phyloP scores from a whole-genome alignment of 1,284 basidiomycete genomes.

The Schizophyllum amplum region DNA sequence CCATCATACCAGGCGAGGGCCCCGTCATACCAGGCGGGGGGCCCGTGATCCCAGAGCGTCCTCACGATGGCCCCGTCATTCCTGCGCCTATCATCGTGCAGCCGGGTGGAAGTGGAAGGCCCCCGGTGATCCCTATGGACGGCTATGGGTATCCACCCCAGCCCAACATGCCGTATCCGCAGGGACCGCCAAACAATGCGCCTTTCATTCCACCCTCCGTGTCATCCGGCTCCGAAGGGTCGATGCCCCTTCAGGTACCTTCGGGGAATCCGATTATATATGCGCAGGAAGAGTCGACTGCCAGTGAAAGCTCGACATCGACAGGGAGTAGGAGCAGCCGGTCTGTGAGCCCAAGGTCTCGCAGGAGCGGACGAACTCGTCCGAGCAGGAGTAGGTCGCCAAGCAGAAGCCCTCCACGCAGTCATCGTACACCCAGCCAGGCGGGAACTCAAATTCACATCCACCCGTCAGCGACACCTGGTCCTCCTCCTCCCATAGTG shows the following conservation, averaged over 20 bases:
- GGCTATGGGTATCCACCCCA: background rate
- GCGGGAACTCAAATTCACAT: background rate
- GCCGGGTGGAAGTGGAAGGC: background rate
- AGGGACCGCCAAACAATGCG: background rate
- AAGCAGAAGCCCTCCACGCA: constrained; percentile 2
- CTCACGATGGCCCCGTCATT: constrained; percentile 3
- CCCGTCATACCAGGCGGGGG: background rate
- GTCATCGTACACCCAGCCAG: background rate
- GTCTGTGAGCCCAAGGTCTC: background rate
- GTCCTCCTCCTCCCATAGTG: background rate
- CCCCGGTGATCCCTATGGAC: constrained; percentile 6
- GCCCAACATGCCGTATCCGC: background rate
- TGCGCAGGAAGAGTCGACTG: background rate
- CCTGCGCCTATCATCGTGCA: constrained; percentile 1
- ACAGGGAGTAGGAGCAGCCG: background rate
- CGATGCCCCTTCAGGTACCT: background rate
- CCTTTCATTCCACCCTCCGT: constrained; percentile 6
- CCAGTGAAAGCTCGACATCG: background rate
- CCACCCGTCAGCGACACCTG: background rate
- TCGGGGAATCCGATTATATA: background rate
- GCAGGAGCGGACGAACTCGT: constrained; percentile 11
- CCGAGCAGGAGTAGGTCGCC: constrained; percentile 10
- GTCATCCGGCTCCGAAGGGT: too few species aligned
- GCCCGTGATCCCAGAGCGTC: constrained; percentile 1
- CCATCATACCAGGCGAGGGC: background rate